Conservation (phyloP, 2,329 filamentous ascomycete genomes). For the Exophiala dermatitidis region DNA sequence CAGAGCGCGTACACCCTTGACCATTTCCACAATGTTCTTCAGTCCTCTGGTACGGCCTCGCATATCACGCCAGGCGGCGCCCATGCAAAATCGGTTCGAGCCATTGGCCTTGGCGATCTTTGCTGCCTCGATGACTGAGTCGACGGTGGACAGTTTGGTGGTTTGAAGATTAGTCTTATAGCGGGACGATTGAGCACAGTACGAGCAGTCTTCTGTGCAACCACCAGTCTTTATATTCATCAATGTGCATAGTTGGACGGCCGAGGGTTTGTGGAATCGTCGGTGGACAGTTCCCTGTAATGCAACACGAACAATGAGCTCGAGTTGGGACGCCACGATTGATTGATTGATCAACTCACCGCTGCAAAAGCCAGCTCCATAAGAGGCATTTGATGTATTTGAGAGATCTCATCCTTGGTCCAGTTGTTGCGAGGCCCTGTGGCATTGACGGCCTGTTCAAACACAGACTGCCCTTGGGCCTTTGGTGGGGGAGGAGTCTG, state of each 20-base stretch:
- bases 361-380: conserved; percentile 71
- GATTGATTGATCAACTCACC: conserved; percentile 43
- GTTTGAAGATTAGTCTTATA: conserved; percentile 72
- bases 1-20: conserved; percentile 69
- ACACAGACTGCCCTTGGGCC: conserved; percentile 19
- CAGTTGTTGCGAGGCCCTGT: conserved; percentile 61
- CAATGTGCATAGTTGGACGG: conserved; percentile 85
- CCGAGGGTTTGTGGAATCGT: conserved; percentile 73
- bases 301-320: neutral
- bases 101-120: conserved; percentile 72
- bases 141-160: conserved; percentile 65
- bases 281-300: conserved; percentile 68
- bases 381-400: conserved; percentile 74
- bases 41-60: conserved; percentile 76
- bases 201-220: conserved; percentile 86
- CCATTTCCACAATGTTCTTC: conserved; percentile 79
- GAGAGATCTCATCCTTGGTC: conserved; percentile 72
- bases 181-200: conserved; percentile 82
- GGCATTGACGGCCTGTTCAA: conserved; percentile 52
- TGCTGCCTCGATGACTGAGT: conserved; percentile 72
- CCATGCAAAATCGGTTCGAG: conserved; percentile 91
- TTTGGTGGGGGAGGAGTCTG: conserved; percentile 20
- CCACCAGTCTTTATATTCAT: conserved; percentile 97
- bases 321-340: neutral
- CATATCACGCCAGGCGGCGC: conserved; percentile 91